A percentile compares a stretch with the other conserved stretches of the same genome.
Evolutionary conservation across 2,329 filamentous ascomycete species (phyloP).

Genomic region (Mollisiaceae sp.): DNA sequence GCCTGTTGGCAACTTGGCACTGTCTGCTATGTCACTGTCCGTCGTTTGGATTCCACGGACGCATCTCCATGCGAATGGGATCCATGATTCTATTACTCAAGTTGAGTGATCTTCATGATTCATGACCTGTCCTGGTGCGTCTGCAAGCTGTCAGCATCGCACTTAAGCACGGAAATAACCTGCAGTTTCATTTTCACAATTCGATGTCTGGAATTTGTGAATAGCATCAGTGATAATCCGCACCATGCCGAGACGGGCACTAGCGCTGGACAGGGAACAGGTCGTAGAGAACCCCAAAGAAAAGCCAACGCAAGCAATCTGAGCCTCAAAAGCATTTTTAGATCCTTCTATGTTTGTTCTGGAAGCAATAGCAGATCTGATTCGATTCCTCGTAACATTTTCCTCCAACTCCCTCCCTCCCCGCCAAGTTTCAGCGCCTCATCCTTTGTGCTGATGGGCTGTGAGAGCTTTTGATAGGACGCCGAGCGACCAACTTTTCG

Average conservation of each 20-base stretch:
- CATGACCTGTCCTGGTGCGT: too few species aligned
- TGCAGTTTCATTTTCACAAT: not conserved
- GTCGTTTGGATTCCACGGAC: too few species aligned
- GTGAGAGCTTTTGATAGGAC: not conserved
- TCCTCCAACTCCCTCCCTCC: not conserved
- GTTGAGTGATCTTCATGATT: too few species aligned
- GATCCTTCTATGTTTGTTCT: not conserved
- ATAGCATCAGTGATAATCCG: not conserved
- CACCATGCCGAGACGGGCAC: not conserved
- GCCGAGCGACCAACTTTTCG: not conserved
- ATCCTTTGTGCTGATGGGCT: slow-evolving; percentile 1
- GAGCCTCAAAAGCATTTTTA: slow-evolving; percentile 5
- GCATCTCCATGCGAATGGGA: too few species aligned
- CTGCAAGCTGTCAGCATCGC: too few species aligned
- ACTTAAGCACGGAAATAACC: too few species aligned
- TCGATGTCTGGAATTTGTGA: not conserved
- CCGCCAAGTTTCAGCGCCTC: not conserved
- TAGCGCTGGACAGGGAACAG: not conserved
- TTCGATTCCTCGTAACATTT: not conserved
- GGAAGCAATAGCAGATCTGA: not conserved
- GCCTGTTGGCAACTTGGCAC: too few species aligned
- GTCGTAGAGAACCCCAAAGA: not conserved
- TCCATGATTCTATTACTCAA: too few species aligned
- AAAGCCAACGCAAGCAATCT: not conserved
- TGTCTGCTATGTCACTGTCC: too few species aligned